A percentile compares a stretch with the other conserved stretches of the same genome.
phyloP scores from a whole-genome alignment of 345 rosid species.

The Adansonia digitata region DNA sequence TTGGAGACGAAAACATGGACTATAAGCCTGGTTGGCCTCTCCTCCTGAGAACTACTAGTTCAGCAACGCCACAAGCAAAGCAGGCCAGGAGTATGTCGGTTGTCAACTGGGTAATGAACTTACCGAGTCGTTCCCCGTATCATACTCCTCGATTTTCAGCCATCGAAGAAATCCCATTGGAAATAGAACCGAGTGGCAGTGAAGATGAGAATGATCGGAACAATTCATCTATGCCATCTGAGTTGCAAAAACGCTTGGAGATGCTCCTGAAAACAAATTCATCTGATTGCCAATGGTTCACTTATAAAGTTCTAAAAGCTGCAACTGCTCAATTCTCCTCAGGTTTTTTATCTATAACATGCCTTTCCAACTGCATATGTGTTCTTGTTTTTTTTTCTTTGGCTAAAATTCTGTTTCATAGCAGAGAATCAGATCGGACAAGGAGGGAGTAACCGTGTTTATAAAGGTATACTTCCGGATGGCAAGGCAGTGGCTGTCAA shows the following conservation, averaged over 20 bases:
- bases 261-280: slow-evolving; percentile 36
- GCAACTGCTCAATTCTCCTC: slow-evolving; percentile 68
- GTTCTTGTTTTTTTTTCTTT: slow-evolving; percentile 2
- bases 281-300: slow-evolving; percentile 47
- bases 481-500: slow-evolving; percentile 70
- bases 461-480: slow-evolving; percentile 64
- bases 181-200: slow-evolving; percentile 12
- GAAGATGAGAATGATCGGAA: slow-evolving; percentile 15
- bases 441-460: slow-evolving; percentile 76
- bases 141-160: slow-evolving; percentile 23
- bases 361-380: neutral
- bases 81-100: slow-evolving; percentile 50
- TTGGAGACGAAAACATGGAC: slow-evolving; percentile 41
- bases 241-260: slow-evolving; percentile 28
- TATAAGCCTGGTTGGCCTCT: slow-evolving; percentile 84
- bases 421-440: slow-evolving; percentile 71
- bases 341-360: slow-evolving; percentile 35
- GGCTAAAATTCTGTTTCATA: slow-evolving; percentile 13
- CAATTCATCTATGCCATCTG: slow-evolving; percentile 17
- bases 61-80: slow-evolving; percentile 27
- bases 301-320: slow-evolving; percentile 49
- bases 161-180: neutral
- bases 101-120: slow-evolving; percentile 81
- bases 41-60: slow-evolving; percentile 39
- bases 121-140: slow-evolving; percentile 55